Evolutionary conservation across 129 eudicot species (phyloP).

Genomic region (Glebionis coronaria): DNA sequence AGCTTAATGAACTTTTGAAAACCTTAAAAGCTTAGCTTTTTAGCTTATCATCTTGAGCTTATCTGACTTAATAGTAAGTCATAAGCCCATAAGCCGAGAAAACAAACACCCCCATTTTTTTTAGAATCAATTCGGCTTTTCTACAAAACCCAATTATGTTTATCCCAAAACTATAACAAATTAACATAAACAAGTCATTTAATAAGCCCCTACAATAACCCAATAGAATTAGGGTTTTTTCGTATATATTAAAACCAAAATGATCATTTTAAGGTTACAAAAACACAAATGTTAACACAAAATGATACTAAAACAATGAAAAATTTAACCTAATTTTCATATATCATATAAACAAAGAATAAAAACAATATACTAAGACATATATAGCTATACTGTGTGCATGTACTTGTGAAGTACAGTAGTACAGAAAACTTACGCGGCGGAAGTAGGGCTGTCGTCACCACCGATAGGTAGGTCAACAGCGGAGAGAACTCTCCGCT

Average conservation of each 20-base stretch:
- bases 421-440: constrained; percentile 51
- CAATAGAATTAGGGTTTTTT: background rate
- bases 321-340: background rate
- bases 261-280: background rate
- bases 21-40: background rate
- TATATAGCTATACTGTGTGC: background rate
- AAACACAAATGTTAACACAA: background rate
- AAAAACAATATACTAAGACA: background rate
- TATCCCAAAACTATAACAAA: background rate
- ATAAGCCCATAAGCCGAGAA: background rate
- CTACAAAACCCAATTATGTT: background rate
- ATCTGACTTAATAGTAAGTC: background rate
- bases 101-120: background rate
- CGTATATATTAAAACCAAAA: background rate
- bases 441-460: constrained; percentile 58
- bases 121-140: background rate
- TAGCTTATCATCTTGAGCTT: background rate
- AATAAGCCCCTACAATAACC: background rate
- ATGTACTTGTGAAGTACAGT: background rate
- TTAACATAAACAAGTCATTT: background rate
- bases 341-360: no score
- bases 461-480: constrained; percentile 78
- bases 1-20: background rate
- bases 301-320: background rate
- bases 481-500: constrained; percentile 54